Percentiles rank a stretch among this genome's conserved stretches.
Evolutionary conservation across 148 eudicot genomes (phyloP).

Genomic region (Nepenthes mirabilis): DNA sequence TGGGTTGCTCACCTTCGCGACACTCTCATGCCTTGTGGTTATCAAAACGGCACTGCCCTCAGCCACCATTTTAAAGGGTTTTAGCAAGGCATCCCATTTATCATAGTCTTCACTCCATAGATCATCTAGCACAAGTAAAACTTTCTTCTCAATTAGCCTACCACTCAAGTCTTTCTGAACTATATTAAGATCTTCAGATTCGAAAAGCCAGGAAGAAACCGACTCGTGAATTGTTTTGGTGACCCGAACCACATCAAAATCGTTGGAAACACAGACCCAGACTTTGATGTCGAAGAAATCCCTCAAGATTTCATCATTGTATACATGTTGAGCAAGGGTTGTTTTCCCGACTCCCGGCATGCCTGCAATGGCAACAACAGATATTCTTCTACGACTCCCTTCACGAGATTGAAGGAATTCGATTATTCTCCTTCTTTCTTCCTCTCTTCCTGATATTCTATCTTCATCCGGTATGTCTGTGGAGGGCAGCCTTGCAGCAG

Average conservation of each 20-base stretch:
- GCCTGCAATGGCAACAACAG: constrained; percentile 12
- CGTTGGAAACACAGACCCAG: constrained; percentile 17
- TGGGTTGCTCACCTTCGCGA: not conserved
- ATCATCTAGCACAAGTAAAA: constrained; percentile 12
- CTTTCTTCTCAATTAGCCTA: not conserved
- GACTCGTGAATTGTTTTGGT: constrained; percentile 12
- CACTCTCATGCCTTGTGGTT: not conserved
- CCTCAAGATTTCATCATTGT: constrained; percentile 3
- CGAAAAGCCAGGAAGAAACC: not conserved
- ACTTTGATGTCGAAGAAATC: constrained; percentile 2
- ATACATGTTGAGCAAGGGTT: constrained; percentile 14
- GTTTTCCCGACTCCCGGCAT: constrained; percentile 23
- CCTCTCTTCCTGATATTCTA: not conserved
- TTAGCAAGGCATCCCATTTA: not conserved
- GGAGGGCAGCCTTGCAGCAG: no score
- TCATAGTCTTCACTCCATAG: not conserved
- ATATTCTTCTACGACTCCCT: not conserved
- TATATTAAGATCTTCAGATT: not conserved
- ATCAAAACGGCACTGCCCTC: not conserved
- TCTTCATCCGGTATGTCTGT: no score
- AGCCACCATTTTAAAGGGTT: constrained; percentile 1
- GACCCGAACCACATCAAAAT: constrained; percentile 2
- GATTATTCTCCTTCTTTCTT: not conserved
- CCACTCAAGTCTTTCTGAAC: constrained; percentile 9
- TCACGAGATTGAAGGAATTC: not conserved